Conservation (phyloP, 1,139 yeast genomes). For the Blastobotrys illinoisensis region DNA sequence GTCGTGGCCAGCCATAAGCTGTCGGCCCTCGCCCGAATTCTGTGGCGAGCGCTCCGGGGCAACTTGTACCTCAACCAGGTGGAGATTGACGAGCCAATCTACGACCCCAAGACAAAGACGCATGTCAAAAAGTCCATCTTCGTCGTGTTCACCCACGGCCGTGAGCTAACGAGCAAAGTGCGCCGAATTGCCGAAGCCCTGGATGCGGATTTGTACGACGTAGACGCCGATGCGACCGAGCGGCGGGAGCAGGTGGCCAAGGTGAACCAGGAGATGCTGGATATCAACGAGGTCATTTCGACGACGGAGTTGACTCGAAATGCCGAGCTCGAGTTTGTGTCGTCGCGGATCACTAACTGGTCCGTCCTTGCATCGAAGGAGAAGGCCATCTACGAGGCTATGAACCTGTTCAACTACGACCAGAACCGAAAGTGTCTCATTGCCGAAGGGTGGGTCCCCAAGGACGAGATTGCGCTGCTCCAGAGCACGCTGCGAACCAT, state of each 20-base stretch:
- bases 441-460: conserved; percentile 98
- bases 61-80: conserved; percentile 71
- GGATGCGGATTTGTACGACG: conserved; percentile 70
- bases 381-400: conserved; percentile 63
- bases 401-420: conserved; percentile 81
- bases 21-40: conserved; percentile 68
- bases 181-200: conserved; percentile 74
- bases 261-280: conserved; percentile 54
- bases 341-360: conserved; percentile 66
- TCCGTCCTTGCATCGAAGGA: conserved; percentile 65
- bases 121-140: conserved; percentile 65
- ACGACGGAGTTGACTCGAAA: conserved; percentile 66
- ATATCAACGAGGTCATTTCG: conserved; percentile 62
- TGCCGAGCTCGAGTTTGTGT: conserved; percentile 71
- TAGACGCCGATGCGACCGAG: conserved; percentile 52
- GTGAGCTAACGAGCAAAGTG: conserved; percentile 59
- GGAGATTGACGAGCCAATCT: conserved; percentile 56
- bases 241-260: conserved; percentile 56
- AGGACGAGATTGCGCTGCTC: conserved; percentile 43
- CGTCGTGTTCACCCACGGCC: conserved; percentile 86
- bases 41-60: conserved; percentile 93
- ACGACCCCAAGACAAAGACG: conserved; percentile 45
- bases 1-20: conserved; percentile 71
- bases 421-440: conserved; percentile 79
- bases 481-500: conserved; percentile 48